These are phyloP conservation scores for Mallotus japonicus DNA, from an alignment of 441 rosid genomes.

Conservation along the genomic window DNA sequence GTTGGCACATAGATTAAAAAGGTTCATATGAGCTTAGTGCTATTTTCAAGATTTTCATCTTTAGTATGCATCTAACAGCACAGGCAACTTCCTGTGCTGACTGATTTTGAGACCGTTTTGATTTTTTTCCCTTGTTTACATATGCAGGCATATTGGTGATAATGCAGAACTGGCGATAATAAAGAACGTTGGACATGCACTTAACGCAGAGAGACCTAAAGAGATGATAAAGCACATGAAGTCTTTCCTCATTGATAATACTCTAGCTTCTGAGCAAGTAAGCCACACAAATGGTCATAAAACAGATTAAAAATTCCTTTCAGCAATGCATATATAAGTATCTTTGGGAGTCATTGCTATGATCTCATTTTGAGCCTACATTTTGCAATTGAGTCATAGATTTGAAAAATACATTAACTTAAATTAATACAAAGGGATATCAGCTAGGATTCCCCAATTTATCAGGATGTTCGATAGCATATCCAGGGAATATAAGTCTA, in stretches of 20 bases:
- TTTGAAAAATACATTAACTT: not conserved
- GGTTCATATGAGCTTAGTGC: constrained; percentile 27
- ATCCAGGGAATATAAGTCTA: not conserved
- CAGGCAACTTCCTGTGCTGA: too few relatives aligned
- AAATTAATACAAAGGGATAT: not conserved
- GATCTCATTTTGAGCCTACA: not conserved
- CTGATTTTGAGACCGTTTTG: not conserved
- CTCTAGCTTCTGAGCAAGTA: constrained; percentile 27
- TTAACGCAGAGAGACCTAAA: constrained; percentile 61
- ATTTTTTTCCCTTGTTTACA: not conserved
- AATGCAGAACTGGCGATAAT: constrained; percentile 53
- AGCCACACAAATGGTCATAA: constrained; percentile 30
- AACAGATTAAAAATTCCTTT: constrained; percentile 25
- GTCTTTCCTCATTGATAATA: constrained; percentile 46
- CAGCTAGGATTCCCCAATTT: not conserved
- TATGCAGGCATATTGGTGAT: constrained; percentile 63
- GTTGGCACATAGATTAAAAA: constrained; percentile 61
- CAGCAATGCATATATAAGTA: not conserved
- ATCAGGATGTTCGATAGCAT: not conserved
- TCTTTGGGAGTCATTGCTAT: not conserved
- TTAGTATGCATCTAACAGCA: not conserved
- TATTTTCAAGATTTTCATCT: not conserved
- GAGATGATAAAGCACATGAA: constrained; percentile 54
- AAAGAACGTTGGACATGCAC: constrained; percentile 73
- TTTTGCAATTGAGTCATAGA: not conserved